phyloP scores from a whole-genome alignment of 148 eudicot genomes.

The Cornus suecica region DNA sequence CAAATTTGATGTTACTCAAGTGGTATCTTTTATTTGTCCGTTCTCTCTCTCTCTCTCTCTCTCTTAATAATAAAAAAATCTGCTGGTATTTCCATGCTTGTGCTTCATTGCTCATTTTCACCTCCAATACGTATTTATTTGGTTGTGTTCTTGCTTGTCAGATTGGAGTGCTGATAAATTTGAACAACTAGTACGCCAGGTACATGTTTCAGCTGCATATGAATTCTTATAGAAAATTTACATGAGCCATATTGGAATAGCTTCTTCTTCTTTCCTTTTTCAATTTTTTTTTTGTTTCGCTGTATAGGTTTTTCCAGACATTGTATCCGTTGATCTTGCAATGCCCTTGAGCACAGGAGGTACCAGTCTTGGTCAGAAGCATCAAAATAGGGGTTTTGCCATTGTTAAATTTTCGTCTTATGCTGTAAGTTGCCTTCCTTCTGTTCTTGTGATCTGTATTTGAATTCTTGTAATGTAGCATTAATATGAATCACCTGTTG shows the following conservation, averaged over 20 bases:
- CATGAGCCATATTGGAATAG: slow-evolving; percentile 1
- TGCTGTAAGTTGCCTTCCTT: slow-evolving; percentile 48
- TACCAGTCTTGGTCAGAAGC: slow-evolving; percentile 32
- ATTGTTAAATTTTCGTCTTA: slow-evolving; percentile 65
- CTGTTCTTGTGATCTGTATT: slow-evolving; percentile 1
- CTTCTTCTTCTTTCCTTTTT: no score
- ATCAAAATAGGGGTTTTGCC: slow-evolving; percentile 68
- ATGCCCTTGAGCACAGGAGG: slow-evolving; percentile 34
- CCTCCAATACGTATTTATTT: neutral
- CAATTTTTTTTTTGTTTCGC: neutral
- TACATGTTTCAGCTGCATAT: slow-evolving; percentile 20
- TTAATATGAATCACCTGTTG: slow-evolving; percentile 42
- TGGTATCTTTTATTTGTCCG: neutral
- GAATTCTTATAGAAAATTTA: neutral
- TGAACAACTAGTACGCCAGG: slow-evolving; percentile 54
- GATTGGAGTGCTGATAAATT: slow-evolving; percentile 67
- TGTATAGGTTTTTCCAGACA: slow-evolving; percentile 60
- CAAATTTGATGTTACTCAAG: neutral
- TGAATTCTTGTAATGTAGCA: neutral
- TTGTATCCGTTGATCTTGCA: slow-evolving; percentile 59
- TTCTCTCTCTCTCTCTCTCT: neutral
- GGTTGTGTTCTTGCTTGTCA: slow-evolving; percentile 19
- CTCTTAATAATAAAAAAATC: no score
- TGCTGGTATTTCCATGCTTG: neutral
- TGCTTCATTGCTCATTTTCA: slow-evolving; percentile 1